Percentiles rank a stretch among this genome's conserved stretches.
phyloP scores from a whole-genome alignment of 371 early-diverging fungal genomes.

The Dinochytrium kinnereticum region DNA sequence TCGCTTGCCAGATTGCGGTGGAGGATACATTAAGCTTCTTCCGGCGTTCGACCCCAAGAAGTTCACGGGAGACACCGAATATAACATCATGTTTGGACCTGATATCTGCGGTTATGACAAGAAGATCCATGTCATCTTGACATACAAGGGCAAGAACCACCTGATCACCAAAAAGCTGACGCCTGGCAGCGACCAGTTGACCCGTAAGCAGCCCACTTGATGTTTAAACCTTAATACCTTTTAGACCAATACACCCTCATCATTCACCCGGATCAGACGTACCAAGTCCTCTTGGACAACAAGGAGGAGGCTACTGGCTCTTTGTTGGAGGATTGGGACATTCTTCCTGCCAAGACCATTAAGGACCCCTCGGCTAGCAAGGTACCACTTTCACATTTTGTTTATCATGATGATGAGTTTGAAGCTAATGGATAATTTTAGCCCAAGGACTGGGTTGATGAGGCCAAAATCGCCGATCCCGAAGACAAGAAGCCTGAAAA shows the following conservation, averaged over 20 bases:
- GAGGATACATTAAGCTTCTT: constrained; percentile 86
- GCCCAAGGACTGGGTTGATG: constrained; percentile 94
- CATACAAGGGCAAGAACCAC: constrained; percentile 55
- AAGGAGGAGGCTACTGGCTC: constrained; percentile 67
- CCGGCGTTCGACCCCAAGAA: constrained; percentile 29
- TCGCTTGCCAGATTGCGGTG: constrained; percentile 81
- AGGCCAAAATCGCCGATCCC: constrained; percentile 84
- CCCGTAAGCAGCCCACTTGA: constrained; percentile 32
- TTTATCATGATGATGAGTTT: background rate
- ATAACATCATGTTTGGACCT: constrained; percentile 59
- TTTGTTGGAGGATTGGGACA: constrained; percentile 84
- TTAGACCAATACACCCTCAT: constrained; percentile 83
- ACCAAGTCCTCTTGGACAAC: constrained; percentile 79
- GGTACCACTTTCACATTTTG: constrained; percentile 14
- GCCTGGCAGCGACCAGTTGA: constrained; percentile 48
- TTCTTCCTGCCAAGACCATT: constrained; percentile 85
- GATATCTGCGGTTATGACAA: constrained; percentile 55
- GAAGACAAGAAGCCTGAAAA: constrained; percentile 86
- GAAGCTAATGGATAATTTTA: background rate
- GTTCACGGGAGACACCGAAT: constrained; percentile 41
- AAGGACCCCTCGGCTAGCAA: constrained; percentile 83
- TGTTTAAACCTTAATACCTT: background rate
- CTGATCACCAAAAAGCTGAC: constrained; percentile 45
- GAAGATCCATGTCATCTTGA: constrained; percentile 50
- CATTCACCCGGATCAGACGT: constrained; percentile 79